Base-by-base conservation (phyloP, 768 basidiomycete genomes). In the Russula emetica region DNA sequence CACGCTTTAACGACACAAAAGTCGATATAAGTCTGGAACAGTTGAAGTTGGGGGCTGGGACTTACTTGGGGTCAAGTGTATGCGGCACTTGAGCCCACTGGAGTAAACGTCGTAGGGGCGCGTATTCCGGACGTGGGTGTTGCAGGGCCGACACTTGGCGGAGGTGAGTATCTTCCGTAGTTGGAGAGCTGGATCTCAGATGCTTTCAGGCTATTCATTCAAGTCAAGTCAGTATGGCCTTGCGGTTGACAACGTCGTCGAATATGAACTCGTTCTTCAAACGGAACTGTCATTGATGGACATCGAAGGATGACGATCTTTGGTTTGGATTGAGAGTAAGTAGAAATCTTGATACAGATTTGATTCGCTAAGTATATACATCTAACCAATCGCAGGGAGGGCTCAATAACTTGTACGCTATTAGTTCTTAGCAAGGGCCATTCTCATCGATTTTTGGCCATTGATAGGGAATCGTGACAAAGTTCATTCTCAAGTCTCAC, bases 201-300 rank as follows among this genome's bases (percentile, higher is more conserved):
- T n/a, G 24, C 1, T 11, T 45, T 16, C 22, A 60, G 76, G 76
- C 7, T 77, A 72, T 66, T 73, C 74, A 0, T 60, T 66, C 49
- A 71, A 69, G 60, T 72, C 71, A 7, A 76, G 71, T 58, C 70
- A 72, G 55, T 70, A 70, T 58, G 74, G 76, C 7, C 59, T 77
- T 20, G 70, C 71, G 2, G 63, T 76, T 36, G 77, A 78, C 63
- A 77, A 76, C 55, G 55, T 78, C 30, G 63, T 56, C 16, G 67
- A 51, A 34, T 70, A 67, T 10, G 55, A 73, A 55, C 61, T 76
- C 26, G 74, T 75, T 14, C 55, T 72, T 2, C 74, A 2, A 36
- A 5, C 4, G 36, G 36, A 36, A 36, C 36, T 13, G 36, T 36
- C 3, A 3, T 36, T 0, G 14, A 0, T 36, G 36, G 36, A 36